phyloP scores from a whole-genome alignment of 371 early-diverging fungal species.

The Blyttiomyces sp. region DNA sequence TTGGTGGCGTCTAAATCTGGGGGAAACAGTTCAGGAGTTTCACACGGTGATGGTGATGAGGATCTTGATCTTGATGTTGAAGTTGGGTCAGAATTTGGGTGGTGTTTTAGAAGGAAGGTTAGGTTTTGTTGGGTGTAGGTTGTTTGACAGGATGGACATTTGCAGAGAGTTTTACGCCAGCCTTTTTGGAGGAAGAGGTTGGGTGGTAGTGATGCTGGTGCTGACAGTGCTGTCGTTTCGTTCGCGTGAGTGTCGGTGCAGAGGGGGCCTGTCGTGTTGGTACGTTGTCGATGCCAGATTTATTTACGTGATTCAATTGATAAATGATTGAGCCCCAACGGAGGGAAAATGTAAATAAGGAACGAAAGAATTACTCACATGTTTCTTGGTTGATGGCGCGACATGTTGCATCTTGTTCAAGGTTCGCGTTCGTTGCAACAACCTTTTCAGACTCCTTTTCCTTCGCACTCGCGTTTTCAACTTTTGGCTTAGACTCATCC shows the following conservation, averaged over 20 bases:
- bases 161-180: slow-evolving; percentile 50
- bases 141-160: slow-evolving; percentile 24
- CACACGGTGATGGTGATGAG: neutral
- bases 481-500: neutral
- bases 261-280: no score
- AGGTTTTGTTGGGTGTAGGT: slow-evolving; percentile 15
- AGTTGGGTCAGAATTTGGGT: neutral
- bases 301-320: no score
- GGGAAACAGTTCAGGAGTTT: neutral
- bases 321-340: no score
- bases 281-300: no score
- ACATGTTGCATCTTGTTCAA: no score
- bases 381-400: no score
- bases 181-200: slow-evolving; percentile 50
- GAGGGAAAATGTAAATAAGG: no score
- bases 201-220: neutral
- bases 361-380: no score
- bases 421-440: no score
- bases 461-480: neutral
- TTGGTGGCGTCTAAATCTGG: slow-evolving; percentile 16
- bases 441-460: slow-evolving; percentile 2
- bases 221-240: no score
- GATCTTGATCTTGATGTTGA: neutral
- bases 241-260: no score
- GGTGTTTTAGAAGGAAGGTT: neutral